Percentiles rank a stretch among this genome's conserved stretches.
phyloP scores from a whole-genome alignment of 306 rosid species.

The Cicer bijugum region DNA sequence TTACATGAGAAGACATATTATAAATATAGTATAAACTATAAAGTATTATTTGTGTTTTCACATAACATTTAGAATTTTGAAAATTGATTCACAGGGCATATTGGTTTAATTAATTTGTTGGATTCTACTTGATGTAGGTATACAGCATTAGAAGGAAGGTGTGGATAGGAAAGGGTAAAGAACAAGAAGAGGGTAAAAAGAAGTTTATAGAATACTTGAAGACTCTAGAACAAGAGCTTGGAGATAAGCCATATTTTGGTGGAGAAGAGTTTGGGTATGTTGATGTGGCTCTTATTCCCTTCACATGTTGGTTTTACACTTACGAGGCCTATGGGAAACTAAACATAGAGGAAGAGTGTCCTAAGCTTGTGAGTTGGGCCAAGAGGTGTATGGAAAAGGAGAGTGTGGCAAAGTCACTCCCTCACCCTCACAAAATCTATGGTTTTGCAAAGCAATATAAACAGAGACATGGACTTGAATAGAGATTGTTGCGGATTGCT shows the following conservation, averaged over 20 bases:
- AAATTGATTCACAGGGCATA: not conserved
- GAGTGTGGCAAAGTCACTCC: slow-evolving; percentile 56
- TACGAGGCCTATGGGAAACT: slow-evolving; percentile 51
- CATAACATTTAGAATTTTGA: not conserved
- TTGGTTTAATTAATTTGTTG: not conserved
- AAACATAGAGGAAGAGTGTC: slow-evolving; percentile 55
- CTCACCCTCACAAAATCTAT: slow-evolving; percentile 56
- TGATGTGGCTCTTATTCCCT: slow-evolving; percentile 62
- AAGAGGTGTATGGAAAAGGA: slow-evolving; percentile 55
- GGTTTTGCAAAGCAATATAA: slow-evolving; percentile 47
- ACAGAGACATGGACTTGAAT: slow-evolving; percentile 46
- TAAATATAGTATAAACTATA: no score
- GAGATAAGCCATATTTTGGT: slow-evolving; percentile 54
- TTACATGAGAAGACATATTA: no score
- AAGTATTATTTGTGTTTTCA: no score
- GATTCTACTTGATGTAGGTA: slow-evolving; percentile 44
- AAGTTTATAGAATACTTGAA: slow-evolving; percentile 52
- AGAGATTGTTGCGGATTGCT: slow-evolving; percentile 21
- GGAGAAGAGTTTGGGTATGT: slow-evolving; percentile 56
- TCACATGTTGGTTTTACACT: slow-evolving; percentile 61
- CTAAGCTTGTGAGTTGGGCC: slow-evolving; percentile 59
- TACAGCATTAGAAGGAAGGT: slow-evolving; percentile 46
- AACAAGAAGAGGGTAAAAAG: slow-evolving; percentile 51
- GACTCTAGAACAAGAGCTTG: slow-evolving; percentile 50
- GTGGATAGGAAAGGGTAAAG: slow-evolving; percentile 55